A percentile compares a stretch with the other conserved stretches of the same genome.
Conservation (phyloP, 2,329 filamentous ascomycete genomes). For the Malbranchea zuffiana region DNA sequence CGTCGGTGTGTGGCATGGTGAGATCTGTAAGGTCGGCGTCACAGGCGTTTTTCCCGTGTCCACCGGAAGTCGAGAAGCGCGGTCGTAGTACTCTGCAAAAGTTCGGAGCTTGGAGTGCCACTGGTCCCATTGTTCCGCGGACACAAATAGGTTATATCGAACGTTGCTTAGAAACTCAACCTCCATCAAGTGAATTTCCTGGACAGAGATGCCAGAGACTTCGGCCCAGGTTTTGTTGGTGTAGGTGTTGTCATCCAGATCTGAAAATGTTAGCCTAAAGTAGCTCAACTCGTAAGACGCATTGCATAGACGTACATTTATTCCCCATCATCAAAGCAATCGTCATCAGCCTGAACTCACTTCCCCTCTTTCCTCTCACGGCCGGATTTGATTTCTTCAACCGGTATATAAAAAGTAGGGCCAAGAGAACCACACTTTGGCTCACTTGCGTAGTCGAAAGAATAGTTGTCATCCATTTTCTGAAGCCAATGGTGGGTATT, state of each 20-base stretch:
- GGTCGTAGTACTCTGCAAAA: slow-evolving; percentile 74
- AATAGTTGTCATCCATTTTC: slow-evolving; percentile 87
- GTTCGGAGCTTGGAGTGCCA: slow-evolving; percentile 77
- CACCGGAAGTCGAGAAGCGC: slow-evolving; percentile 44
- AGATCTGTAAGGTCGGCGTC: slow-evolving; percentile 23
- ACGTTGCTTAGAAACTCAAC: slow-evolving; percentile 99
- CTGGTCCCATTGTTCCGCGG: slow-evolving; percentile 70
- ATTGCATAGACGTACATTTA: slow-evolving; percentile 58
- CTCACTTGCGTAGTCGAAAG: slow-evolving; percentile 91
- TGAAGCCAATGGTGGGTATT: slow-evolving; percentile 65
- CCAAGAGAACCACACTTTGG: slow-evolving; percentile 85
- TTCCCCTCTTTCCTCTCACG: slow-evolving; percentile 83
- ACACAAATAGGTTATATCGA: slow-evolving; percentile 83
- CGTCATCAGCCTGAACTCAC: slow-evolving; percentile 84
- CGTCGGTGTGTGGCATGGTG: slow-evolving; percentile 28
- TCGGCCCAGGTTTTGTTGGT: slow-evolving; percentile 99
- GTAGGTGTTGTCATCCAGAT: slow-evolving; percentile 96
- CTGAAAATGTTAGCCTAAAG: slow-evolving; percentile 32
- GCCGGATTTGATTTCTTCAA: slow-evolving; percentile 81
- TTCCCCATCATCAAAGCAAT: slow-evolving; percentile 96
- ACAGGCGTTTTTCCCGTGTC: slow-evolving; percentile 26
- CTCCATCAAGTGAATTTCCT: slow-evolving; percentile 98
- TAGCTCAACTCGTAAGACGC: not conserved
- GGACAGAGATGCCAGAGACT: slow-evolving; percentile 84
- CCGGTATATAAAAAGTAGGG: slow-evolving; percentile 83